Percentiles rank a stretch among this genome's conserved stretches.
Evolutionary conservation across 192 early-diverging fungal species (phyloP).

Genomic region (Entomortierella parvispora): DNA sequence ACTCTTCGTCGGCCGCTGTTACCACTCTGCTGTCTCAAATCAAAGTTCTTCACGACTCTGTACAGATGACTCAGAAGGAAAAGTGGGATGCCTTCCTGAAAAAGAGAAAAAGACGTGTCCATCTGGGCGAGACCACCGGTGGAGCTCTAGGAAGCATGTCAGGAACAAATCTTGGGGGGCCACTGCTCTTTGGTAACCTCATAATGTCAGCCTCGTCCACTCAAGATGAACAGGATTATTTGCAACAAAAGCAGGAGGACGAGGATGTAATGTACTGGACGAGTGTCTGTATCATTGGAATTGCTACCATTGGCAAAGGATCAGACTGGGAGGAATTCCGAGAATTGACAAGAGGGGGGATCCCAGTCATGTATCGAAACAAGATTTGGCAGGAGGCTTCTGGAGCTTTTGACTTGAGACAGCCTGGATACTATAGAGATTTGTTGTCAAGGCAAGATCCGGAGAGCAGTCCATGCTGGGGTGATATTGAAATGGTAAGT

Average conservation of each 20-base stretch:
- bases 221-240: constrained; percentile 3
- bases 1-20: constrained; percentile 14
- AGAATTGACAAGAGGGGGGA: constrained; percentile 42
- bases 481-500: constrained; percentile 47
- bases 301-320: constrained; percentile 48
- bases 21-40: constrained; percentile 45
- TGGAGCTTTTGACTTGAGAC: constrained; percentile 36
- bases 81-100: constrained; percentile 47
- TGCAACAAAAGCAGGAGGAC: constrained; percentile 27
- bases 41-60: constrained; percentile 51
- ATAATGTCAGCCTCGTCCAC: constrained; percentile 12
- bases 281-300: constrained; percentile 46
- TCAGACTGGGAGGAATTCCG: constrained; percentile 51
- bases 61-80: constrained; percentile 45
- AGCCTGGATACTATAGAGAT: constrained; percentile 42
- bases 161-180: constrained; percentile 23
- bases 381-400: constrained; percentile 51
- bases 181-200: constrained; percentile 36
- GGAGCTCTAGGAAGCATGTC: constrained; percentile 32
- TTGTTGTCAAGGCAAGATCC: constrained; percentile 19
- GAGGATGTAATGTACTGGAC: constrained; percentile 48
- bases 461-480: constrained; percentile 39
- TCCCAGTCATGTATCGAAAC: constrained; percentile 47
- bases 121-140: constrained; percentile 38
- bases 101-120: constrained; percentile 37